These are phyloP conservation scores for Melastoma candidum DNA, from an alignment of 441 rosid genomes.

Conservation along the genomic window DNA sequence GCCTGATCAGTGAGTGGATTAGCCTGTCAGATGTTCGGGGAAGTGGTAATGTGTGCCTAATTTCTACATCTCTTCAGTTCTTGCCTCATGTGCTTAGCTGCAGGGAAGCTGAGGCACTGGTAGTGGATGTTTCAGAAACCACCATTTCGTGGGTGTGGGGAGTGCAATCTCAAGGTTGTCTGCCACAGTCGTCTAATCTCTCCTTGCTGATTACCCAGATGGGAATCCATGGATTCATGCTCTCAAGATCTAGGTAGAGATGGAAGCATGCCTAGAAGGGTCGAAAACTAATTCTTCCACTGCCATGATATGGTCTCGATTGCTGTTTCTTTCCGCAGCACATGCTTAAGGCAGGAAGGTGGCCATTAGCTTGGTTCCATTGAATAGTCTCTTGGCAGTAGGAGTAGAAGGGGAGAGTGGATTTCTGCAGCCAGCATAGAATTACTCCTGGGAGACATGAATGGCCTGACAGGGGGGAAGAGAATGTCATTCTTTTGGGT, in stretches of 20 bases:
- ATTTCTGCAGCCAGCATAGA: no score
- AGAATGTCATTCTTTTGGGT: no score
- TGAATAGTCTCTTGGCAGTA: no score
- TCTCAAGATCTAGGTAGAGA: slow-evolving; percentile 79
- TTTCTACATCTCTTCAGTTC: slow-evolving; percentile 62
- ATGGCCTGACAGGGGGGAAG: no score
- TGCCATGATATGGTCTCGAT: no score
- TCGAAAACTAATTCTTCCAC: slow-evolving; percentile 1
- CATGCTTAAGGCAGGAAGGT: no score
- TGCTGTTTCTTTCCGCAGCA: no score
- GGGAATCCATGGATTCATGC: slow-evolving; percentile 58
- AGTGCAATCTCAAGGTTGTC: slow-evolving; percentile 72
- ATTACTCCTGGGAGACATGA: no score
- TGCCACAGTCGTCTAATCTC: slow-evolving; percentile 80
- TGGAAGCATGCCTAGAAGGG: slow-evolving; percentile 42
- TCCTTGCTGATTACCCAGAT: slow-evolving; percentile 83
- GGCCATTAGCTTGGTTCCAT: no score
- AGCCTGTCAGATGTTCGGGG: slow-evolving; percentile 86
- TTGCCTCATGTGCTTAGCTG: slow-evolving; percentile 77
- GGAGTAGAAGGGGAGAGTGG: no score
- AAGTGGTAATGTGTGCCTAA: slow-evolving; percentile 59
- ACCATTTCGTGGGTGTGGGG: slow-evolving; percentile 35
- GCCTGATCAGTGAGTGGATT: slow-evolving; percentile 34
- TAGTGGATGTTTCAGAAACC: slow-evolving; percentile 83
- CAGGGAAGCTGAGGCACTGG: slow-evolving; percentile 69